Evolutionary conservation across 1,284 basidiomycete species (phyloP).

Genomic region (Polyporus tsugae): DNA sequence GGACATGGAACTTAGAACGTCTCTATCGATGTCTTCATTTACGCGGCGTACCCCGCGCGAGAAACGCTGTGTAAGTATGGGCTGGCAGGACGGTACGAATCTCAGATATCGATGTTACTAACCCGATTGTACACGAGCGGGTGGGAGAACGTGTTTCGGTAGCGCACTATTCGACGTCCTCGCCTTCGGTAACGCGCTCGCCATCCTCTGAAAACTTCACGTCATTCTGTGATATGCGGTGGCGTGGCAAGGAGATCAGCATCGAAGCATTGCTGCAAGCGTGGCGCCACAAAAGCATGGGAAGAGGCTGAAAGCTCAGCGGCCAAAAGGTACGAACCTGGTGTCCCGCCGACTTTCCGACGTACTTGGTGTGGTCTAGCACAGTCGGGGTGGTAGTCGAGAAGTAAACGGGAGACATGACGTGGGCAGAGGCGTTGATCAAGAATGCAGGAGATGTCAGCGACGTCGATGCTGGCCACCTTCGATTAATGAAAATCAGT

Average conservation of each 20-base stretch:
- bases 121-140: neutral
- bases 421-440: conserved; percentile 3
- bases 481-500: neutral
- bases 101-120: neutral
- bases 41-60: neutral
- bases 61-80: neutral
- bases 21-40: neutral
- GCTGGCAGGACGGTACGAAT: neutral
- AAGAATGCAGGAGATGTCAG: neutral
- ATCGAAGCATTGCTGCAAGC: neutral
- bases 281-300: conserved; percentile 1
- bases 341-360: conserved; percentile 78
- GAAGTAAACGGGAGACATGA: neutral
- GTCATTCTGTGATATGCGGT: conserved; percentile 64
- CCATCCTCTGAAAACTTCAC: conserved; percentile 85
- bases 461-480: neutral
- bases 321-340: conserved; percentile 50
- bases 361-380: conserved; percentile 88
- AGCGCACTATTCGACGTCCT: conserved; percentile 50
- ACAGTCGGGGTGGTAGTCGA: conserved; percentile 17
- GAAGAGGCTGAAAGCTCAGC: neutral
- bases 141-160: neutral
- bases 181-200: conserved; percentile 74
- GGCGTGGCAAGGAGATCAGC: conserved; percentile 15
- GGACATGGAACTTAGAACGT: neutral